Base-by-base conservation (phyloP, 2,329 filamentous ascomycete genomes). In the Exophiala xenobiotica region DNA sequence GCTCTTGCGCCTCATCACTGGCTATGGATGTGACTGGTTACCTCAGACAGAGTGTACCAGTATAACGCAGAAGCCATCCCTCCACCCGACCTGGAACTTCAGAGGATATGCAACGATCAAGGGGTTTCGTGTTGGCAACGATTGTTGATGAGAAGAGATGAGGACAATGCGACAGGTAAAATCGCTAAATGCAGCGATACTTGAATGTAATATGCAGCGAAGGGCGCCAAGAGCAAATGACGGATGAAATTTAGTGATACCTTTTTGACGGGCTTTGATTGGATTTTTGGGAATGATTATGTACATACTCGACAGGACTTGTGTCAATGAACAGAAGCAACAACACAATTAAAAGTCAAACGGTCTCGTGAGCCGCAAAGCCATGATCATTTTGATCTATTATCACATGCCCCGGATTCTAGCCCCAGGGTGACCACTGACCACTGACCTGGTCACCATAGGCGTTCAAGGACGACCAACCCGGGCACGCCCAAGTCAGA, bases 331-430 rank as follows among this genome's bases (percentile, higher is more conserved):
- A 40, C 12, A 29, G 12, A 23, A 22, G 23, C 41, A 44, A 44
- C 29, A 6, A 6, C 19, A 22, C 11, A 12, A 6, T 7, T 22
- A 20, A n/a, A 3, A 12, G 12, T 18, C 8, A 24, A 12, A 4
- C 7, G 41, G 41, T 44, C 41, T 44, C 23, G 41, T 44, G 41
- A 44, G 27, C 11, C 19, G 23, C 31, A 35, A 44, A 27, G 27
- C n/a, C 19, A 44, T 19, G 16, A 24, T 44, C 41, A 29, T 44
- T 8, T 12, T 16, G 9, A 27, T 44, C 23, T 8, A 44, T 19
- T 44, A 27, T 44, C 41, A 44, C 41, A 44, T 44, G 41, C 41
- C 27, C 27, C 41, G 27, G 41, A 40, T 23, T 40, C 23, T 44
- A 26, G 23, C 11, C n/a, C 14, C 3, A 29, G 23, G 12, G n/a